These are phyloP conservation scores for Yamadazyma blattariae DNA, from an alignment of 1,139 yeast species.

Conservation along the genomic window DNA sequence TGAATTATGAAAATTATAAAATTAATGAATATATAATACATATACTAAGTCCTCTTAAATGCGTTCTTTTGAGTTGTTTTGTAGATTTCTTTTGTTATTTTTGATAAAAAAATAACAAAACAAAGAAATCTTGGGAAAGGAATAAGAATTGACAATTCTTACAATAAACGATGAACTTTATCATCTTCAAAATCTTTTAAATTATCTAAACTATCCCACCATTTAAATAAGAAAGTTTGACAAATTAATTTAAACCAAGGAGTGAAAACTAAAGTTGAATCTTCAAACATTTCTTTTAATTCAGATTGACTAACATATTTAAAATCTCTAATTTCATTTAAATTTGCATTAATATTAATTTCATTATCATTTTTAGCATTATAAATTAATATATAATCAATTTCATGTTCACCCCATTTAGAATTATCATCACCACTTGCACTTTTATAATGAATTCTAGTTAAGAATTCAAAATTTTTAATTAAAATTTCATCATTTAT, in stretches of 20 bases:
- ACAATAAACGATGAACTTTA: conserved; percentile 40
- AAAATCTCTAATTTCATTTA: conserved; percentile 82
- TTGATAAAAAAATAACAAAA: too few species aligned
- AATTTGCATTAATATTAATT: conserved; percentile 50
- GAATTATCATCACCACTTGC: conserved; percentile 66
- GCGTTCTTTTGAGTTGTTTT: too few species aligned
- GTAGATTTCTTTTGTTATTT: too few species aligned
- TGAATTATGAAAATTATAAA: too few species aligned
- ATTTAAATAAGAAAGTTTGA: conserved; percentile 80
- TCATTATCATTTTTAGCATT: conserved; percentile 62
- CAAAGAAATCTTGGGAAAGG: too few species aligned
- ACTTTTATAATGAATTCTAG: conserved; percentile 88
- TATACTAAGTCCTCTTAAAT: too few species aligned
- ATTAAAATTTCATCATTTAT: conserved; percentile 58
- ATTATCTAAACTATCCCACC: conserved; percentile 83
- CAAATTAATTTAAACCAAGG: conserved; percentile 99
- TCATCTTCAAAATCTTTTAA: conserved; percentile 47
- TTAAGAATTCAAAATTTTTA: conserved; percentile 72
- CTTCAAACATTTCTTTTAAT: conserved; percentile 73
- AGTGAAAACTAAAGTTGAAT: conserved; percentile 66
- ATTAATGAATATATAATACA: too few species aligned
- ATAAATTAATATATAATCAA: conserved; percentile 87
- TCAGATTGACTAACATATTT: conserved; percentile 70
- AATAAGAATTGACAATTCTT: too few species aligned
- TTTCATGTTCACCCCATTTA: conserved; percentile 97